Percentiles rank a stretch among this genome's conserved stretches.
Conservation (phyloP, 345 rosid species). For the Sapria himalayana region DNA sequence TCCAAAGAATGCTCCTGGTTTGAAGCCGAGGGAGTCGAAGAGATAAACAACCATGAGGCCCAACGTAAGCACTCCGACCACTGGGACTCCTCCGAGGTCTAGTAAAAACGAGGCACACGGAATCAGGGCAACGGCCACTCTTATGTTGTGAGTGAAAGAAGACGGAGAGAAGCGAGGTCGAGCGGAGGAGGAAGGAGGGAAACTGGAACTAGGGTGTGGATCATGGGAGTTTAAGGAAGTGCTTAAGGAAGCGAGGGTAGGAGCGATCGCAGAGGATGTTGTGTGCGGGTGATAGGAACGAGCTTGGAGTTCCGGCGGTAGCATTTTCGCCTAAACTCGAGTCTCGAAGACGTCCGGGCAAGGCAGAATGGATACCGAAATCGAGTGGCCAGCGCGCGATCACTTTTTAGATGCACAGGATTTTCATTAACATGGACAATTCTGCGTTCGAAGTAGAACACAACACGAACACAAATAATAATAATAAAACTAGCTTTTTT, state of each 20-base stretch:
- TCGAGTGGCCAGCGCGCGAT: too few relatives aligned
- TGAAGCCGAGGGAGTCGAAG: constrained; percentile 67
- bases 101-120: constrained; percentile 83
- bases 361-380: too few relatives aligned
- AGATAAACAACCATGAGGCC: constrained; percentile 88
- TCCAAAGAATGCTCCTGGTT: constrained; percentile 62
- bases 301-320: constrained; percentile 82
- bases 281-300: constrained; percentile 75
- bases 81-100: constrained; percentile 91
- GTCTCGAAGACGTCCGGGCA: too few relatives aligned
- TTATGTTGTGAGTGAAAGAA: constrained; percentile 52
- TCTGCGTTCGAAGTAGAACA: too few relatives aligned
- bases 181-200: constrained; percentile 23
- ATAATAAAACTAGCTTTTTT: too few relatives aligned
- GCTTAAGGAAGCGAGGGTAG: constrained; percentile 9
- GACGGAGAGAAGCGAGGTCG: constrained; percentile 63
- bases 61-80: constrained; percentile 45
- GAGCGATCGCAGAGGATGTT: constrained; percentile 13
- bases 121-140: constrained; percentile 56
- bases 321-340: constrained; percentile 62
- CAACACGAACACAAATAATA: too few relatives aligned
- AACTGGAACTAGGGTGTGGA: constrained; percentile 12
- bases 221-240: constrained; percentile 13
- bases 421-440: too few relatives aligned
- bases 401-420: too few relatives aligned